Percentiles rank a stretch among this genome's conserved stretches.
Evolutionary conservation across 2,329 filamentous ascomycete genomes (phyloP).

Genomic region (Aspergillus ibericus): DNA sequence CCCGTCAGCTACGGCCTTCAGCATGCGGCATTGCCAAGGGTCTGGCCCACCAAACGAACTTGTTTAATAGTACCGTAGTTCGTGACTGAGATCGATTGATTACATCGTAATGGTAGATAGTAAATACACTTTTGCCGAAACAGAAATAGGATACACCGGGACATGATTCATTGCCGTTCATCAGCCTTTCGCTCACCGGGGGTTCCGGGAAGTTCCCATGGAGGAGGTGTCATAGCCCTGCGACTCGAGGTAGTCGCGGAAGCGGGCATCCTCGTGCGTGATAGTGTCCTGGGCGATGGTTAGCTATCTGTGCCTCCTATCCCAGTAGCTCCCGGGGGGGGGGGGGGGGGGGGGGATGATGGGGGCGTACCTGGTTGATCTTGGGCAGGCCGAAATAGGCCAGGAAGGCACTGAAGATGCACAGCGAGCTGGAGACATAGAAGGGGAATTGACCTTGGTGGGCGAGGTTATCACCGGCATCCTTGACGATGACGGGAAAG

Average conservation of each 20-base stretch:
- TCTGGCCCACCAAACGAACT: too few species aligned
- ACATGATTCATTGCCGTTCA: not conserved
- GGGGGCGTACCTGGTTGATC: conserved; percentile 57
- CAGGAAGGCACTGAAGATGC: conserved; percentile 69
- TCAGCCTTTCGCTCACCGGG: not conserved
- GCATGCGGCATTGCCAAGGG: too few species aligned
- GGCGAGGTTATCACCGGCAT: conserved; percentile 53
- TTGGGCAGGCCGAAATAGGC: conserved; percentile 69
- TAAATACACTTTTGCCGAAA: too few species aligned
- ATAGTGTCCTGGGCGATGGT: conserved; percentile 95
- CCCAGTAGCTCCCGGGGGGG: too few species aligned
- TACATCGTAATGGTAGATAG: not conserved
- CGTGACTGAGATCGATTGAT: not conserved
- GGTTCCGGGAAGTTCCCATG: conserved; percentile 44
- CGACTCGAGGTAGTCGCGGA: conserved; percentile 69
- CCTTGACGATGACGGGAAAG: conserved; percentile 67
- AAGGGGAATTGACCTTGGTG: conserved; percentile 81
- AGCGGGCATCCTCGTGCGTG: conserved; percentile 70
- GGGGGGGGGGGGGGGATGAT: too few species aligned
- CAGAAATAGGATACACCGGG: not conserved
- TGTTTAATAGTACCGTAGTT: too few species aligned
- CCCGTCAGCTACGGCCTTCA: too few species aligned
- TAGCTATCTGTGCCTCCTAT: too few species aligned
- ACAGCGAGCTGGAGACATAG: conserved; percentile 76
- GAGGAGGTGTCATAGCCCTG: conserved; percentile 73